Evolutionary conservation across 2,329 filamentous ascomycete genomes (phyloP), one percentile per base, ranked within the genome.

Genomic region (Diaporthe vexans): DNA sequence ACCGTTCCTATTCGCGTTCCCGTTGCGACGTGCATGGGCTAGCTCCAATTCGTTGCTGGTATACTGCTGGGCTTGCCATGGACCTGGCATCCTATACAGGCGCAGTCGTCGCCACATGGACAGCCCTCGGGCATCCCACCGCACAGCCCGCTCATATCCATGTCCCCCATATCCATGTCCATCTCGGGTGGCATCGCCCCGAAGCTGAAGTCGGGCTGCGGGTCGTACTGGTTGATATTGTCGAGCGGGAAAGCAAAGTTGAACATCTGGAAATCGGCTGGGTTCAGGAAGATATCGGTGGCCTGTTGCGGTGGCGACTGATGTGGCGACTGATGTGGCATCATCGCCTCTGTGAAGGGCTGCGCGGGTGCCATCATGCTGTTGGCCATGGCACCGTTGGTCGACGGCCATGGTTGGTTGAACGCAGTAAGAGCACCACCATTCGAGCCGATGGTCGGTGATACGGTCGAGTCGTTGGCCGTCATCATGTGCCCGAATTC

Each of bases 51-150:
- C 24, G 54, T 24, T 19, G 72, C 9, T 8, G 48, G 17, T 26
- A 70, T 26, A 2, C 51, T 59, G 10, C 33, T 52, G 24, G 74
- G 68, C 40, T 83, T 83, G 72, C 70, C 57, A 46, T 91, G 89
- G 68, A 91, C 88, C 67, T 86, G 83, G 76, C 90, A 91, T 5
- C 89, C 89, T 3, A 90, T 81, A 76, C 90, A 91, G 75, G 88
- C 83, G 73, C 90, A 91, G 75, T 90, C 88, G 74, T 91, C 89
- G 11, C 90, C 89, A 73, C 90, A 91, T 0, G 87, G 88, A 78
- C 90, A 91, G 3, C 72, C 74, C 13, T 74, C 74, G 4, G 72
- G 67, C 46, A 73, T 65, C 6, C 74, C 74, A 6, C 72, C 74
- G 40, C 74, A 75, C 54, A 75, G 57, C 33, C 74, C 74, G 15